Evolutionary conservation across 306 rosid genomes (phyloP).

Genomic region (Fragaria iinumae): DNA sequence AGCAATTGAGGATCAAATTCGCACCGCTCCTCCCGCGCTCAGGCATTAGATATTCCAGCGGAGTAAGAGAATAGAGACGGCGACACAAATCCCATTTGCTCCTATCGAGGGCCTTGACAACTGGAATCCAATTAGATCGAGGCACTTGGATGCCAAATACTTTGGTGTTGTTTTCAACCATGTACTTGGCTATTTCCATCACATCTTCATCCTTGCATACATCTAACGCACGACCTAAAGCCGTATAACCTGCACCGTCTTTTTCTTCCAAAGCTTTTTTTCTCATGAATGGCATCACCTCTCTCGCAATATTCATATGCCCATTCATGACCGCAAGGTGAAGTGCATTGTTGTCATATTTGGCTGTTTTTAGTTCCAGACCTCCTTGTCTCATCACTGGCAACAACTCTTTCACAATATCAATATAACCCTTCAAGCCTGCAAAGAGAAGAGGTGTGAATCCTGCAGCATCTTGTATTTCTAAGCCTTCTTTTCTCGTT

Average conservation of each 20-base stretch:
- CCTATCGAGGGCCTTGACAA: fast-evolving
- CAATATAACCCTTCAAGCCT: neutral
- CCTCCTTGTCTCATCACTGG: neutral
- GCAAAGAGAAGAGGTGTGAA: neutral
- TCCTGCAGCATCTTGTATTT: neutral
- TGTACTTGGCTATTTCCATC: neutral
- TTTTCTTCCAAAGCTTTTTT: neutral
- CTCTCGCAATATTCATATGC: neutral
- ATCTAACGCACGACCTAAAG: neutral
- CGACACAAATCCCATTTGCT: neutral
- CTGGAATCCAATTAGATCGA: neutral
- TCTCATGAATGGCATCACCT: neutral
- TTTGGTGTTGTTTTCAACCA: neutral
- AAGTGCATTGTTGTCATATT: neutral
- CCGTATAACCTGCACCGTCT: fast-evolving
- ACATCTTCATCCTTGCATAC: neutral
- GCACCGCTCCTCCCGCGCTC: neutral
- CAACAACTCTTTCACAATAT: neutral
- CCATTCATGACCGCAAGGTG: fast-evolving
- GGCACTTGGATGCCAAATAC: neutral
- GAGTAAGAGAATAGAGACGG: neutral
- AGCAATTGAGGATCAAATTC: fast-evolving
- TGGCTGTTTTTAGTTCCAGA: neutral
- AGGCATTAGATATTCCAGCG: neutral
- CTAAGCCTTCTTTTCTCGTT: neutral